phyloP scores from a whole-genome alignment of 208 protist species.

The Leptomonas pyrrhocoris region DNA sequence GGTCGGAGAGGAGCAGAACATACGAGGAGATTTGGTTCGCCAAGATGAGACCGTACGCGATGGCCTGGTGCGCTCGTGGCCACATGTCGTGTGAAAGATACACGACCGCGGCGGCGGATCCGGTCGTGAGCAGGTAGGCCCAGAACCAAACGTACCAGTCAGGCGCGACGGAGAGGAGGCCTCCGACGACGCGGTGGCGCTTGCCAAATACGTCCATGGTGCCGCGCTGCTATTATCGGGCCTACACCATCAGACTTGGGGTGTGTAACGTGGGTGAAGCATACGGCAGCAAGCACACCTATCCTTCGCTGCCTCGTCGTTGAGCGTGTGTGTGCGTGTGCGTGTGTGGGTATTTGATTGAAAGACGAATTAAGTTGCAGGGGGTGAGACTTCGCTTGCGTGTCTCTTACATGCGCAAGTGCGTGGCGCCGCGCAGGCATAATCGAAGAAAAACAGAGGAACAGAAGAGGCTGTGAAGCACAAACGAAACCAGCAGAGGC shows the following conservation, averaged over 20 bases:
- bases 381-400: too few relatives aligned
- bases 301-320: too few relatives aligned
- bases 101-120: conserved; percentile 6
- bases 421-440: too few relatives aligned
- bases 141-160: conserved; percentile 42
- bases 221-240: background rate
- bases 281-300: background rate
- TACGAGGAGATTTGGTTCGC: conserved; percentile 26
- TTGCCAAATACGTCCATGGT: conserved; percentile 8
- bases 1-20: conserved; percentile 39
- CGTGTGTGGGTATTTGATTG: too few relatives aligned
- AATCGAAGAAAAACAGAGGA: too few relatives aligned
- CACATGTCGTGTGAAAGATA: conserved; percentile 29
- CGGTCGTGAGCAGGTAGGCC: conserved; percentile 25
- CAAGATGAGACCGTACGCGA: conserved; percentile 15
- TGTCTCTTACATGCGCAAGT: too few relatives aligned
- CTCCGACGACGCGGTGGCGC: conserved; percentile 13
- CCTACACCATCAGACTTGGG: background rate
- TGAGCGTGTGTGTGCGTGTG: too few relatives aligned
- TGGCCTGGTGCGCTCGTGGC: conserved; percentile 12
- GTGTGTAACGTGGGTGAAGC: background rate
- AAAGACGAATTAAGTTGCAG: too few relatives aligned
- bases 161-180: conserved; percentile 25
- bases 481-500: too few relatives aligned
- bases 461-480: too few relatives aligned